These are phyloP conservation scores for Skeletonema tropicum DNA, from an alignment of 108 stramenopile species.

Conservation along the genomic window DNA sequence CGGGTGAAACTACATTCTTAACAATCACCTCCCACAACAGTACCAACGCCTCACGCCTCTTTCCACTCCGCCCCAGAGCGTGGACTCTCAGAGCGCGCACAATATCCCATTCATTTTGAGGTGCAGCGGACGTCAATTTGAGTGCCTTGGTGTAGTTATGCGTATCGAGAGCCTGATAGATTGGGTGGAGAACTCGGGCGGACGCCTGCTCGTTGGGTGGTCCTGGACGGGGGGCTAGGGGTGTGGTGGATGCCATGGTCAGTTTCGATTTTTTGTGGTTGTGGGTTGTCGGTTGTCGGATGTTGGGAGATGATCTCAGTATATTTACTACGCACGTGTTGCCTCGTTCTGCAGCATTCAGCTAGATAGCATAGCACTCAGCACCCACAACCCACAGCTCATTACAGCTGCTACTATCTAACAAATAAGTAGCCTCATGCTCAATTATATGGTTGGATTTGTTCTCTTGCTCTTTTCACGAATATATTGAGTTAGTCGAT, in stretches of 20 bases:
- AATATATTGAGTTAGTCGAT: too few species aligned
- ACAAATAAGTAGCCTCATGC: too few species aligned
- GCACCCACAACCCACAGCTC: too few species aligned
- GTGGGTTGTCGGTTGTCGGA: too few species aligned
- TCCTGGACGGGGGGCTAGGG: constrained; percentile 1
- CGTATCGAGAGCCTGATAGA: constrained; percentile 71
- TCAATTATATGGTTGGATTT: too few species aligned
- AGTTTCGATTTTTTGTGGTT: background rate
- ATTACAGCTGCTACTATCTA: too few species aligned
- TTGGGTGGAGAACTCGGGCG: constrained; percentile 44
- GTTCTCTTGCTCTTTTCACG: too few species aligned
- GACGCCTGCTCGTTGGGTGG: background rate
- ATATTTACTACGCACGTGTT: too few species aligned
- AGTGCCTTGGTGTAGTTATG: constrained; percentile 71
- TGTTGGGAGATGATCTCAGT: too few species aligned
- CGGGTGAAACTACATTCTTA: constrained; percentile 11
- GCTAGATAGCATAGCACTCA: too few species aligned
- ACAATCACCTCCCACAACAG: constrained; percentile 53
- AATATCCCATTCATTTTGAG: constrained; percentile 49
- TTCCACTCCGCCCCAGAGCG: constrained; percentile 62
- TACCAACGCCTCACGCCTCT: constrained; percentile 53
- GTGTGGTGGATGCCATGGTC: background rate
- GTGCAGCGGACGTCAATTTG: constrained; percentile 62
- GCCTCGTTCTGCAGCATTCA: too few species aligned
- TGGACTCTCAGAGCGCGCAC: constrained; percentile 67